These are phyloP conservation scores for Leccinum boreale DNA, from an alignment of 768 basidiomycete species.

Conservation along the genomic window DNA sequence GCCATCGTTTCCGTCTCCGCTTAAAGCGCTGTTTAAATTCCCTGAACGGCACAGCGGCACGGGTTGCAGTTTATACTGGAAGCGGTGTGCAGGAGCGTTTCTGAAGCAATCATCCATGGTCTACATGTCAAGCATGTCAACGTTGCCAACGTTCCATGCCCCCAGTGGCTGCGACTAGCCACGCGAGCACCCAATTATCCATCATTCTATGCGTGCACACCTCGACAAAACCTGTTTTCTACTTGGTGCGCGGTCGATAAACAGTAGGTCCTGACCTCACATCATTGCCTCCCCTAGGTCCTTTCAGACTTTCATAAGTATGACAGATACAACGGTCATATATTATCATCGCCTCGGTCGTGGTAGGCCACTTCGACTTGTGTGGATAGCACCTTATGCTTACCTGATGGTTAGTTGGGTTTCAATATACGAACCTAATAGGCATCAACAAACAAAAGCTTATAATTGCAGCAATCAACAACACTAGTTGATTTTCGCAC, in stretches of 20 bases:
- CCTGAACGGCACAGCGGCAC: slow-evolving; percentile 28
- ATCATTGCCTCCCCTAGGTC: background rate
- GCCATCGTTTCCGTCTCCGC: slow-evolving; percentile 28
- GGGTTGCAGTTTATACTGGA: slow-evolving; percentile 9
- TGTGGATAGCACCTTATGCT: slow-evolving; percentile 22
- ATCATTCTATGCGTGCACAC: background rate
- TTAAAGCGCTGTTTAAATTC: slow-evolving; percentile 20
- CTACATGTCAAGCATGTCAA: slow-evolving; percentile 3
- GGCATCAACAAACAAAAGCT: slow-evolving; percentile 39
- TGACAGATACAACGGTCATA: slow-evolving; percentile 9
- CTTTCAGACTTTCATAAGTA: slow-evolving; percentile 1
- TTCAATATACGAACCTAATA: slow-evolving; percentile 37
- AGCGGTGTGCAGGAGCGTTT: slow-evolving; percentile 23
- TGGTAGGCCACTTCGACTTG: slow-evolving; percentile 11
- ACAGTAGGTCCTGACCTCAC: slow-evolving; percentile 3
- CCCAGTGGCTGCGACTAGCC: slow-evolving; percentile 1
- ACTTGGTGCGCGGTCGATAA: background rate
- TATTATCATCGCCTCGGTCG: slow-evolving; percentile 3
- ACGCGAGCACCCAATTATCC: background rate
- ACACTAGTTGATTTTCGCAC: slow-evolving; percentile 37
- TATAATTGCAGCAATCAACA: slow-evolving; percentile 39
- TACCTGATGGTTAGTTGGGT: slow-evolving; percentile 37
- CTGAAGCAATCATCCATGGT: slow-evolving; percentile 21
- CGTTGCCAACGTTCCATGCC: background rate
- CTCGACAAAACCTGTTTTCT: background rate